phyloP scores from a whole-genome alignment of 352 stramenopile species.

The Globisporangium uncinulatum region DNA sequence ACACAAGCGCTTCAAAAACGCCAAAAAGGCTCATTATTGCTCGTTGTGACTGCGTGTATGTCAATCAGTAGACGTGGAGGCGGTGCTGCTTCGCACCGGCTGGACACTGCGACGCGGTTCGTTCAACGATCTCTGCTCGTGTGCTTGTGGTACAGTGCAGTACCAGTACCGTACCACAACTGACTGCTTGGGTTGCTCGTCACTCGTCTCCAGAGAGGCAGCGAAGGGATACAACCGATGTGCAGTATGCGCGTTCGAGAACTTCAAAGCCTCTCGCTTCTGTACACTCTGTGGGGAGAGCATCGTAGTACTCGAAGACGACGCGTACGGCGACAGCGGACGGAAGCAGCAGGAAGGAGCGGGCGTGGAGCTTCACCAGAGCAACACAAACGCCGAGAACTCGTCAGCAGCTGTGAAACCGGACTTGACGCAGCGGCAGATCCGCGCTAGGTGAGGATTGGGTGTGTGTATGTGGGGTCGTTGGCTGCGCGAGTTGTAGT shows the following conservation, averaged over 20 bases:
- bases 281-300: constrained; percentile 40
- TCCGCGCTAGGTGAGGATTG: constrained; percentile 17
- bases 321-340: not conserved
- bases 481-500: not conserved
- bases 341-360: not conserved
- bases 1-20: not conserved
- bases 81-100: constrained; percentile 28
- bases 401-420: constrained; percentile 1
- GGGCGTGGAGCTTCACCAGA: constrained; percentile 4
- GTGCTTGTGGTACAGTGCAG: not conserved
- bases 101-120: constrained; percentile 40
- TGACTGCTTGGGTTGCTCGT: not conserved
- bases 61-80: not conserved
- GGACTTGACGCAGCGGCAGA: constrained; percentile 18
- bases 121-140: not conserved
- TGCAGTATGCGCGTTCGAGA: constrained; percentile 46
- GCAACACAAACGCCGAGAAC: not conserved
- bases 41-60: too few species aligned
- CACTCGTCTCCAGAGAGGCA: constrained; percentile 21
- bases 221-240: constrained; percentile 41
- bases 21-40: too few species aligned
- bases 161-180: not conserved
- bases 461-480: not conserved
- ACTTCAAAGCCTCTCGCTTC: constrained; percentile 46
- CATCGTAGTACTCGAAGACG: constrained; percentile 10